Conservation (phyloP, 768 basidiomycete genomes). For the Macrolepiota dolichaula region DNA sequence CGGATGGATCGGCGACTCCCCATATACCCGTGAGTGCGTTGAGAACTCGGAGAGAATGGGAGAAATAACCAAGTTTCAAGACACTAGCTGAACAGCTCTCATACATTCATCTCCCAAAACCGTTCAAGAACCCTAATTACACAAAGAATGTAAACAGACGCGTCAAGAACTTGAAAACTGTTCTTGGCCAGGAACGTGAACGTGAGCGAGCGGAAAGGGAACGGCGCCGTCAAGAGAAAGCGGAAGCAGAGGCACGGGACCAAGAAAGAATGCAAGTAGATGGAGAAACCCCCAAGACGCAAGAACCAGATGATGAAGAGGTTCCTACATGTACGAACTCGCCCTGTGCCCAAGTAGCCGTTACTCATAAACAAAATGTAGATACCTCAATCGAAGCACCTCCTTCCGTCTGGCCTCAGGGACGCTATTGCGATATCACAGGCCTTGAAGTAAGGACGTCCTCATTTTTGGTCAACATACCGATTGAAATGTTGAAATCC, state of each 20-base stretch:
- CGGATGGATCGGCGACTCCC: slow-evolving; percentile 43
- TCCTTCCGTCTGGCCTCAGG: slow-evolving; percentile 73
- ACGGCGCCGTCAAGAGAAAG: slow-evolving; percentile 44
- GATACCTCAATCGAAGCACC: slow-evolving; percentile 84
- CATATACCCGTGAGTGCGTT: slow-evolving; percentile 32
- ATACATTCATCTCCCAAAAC: slow-evolving; percentile 62
- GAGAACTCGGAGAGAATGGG: not conserved
- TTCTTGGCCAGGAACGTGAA: slow-evolving; percentile 77
- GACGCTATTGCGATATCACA: slow-evolving; percentile 83
- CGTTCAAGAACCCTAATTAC: slow-evolving; percentile 76
- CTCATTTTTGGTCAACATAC: not conserved
- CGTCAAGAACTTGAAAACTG: slow-evolving; percentile 77
- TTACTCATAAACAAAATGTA: slow-evolving; percentile 22
- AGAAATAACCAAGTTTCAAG: slow-evolving; percentile 29
- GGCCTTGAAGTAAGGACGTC: slow-evolving; percentile 60
- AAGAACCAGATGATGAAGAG: slow-evolving; percentile 39
- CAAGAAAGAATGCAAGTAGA: slow-evolving; percentile 52
- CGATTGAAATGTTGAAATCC: not conserved
- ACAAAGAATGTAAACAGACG: slow-evolving; percentile 68
- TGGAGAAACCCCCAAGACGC: slow-evolving; percentile 22
- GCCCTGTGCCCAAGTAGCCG: not conserved
- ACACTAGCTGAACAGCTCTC: slow-evolving; percentile 74
- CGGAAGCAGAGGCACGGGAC: slow-evolving; percentile 25
- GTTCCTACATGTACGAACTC: slow-evolving; percentile 61
- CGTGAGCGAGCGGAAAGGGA: slow-evolving; percentile 70